Evolutionary conservation across 83 land plant genomes (phyloP).

Genomic region (Picea mariana): DNA sequence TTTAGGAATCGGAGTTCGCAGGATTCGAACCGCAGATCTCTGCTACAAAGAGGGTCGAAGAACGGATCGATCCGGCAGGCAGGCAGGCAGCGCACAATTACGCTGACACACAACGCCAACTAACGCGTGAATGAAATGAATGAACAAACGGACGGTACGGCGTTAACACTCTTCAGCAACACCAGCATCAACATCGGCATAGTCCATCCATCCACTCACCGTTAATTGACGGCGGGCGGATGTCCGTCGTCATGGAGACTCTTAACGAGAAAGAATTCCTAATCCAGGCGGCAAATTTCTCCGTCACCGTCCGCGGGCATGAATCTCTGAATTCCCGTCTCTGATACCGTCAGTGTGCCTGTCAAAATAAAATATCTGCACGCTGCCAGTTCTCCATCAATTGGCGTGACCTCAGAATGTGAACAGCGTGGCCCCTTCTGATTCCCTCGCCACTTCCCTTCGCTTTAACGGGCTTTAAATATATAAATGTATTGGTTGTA

Average conservation of each 20-base stretch:
- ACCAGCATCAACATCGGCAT: neutral
- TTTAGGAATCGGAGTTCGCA: too few species aligned
- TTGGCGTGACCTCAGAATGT: conserved; percentile 7
- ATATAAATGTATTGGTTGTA: too few species aligned
- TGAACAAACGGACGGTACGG: too few species aligned
- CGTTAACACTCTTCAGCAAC: too few species aligned
- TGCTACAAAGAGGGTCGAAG: too few species aligned
- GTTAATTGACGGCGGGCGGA: conserved; percentile 6
- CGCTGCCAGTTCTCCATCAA: conserved; percentile 15
- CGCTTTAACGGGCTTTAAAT: neutral
- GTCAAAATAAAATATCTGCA: conserved; percentile 14
- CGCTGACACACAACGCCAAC: conserved; percentile 1
- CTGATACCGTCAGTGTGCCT: neutral
- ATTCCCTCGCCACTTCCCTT: neutral
- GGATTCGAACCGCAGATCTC: neutral
- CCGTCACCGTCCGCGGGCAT: neutral
- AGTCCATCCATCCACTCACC: neutral
- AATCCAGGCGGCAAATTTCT: neutral
- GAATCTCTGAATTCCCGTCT: neutral
- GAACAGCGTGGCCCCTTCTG: neutral
- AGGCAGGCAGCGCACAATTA: neutral
- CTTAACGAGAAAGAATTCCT: neutral
- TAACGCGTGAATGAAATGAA: neutral
- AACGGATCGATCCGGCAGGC: too few species aligned
- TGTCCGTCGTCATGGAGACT: neutral